Percentiles rank a stretch among this genome's conserved stretches.
Evolutionary conservation across 495 filamentous ascomycete species (phyloP).

Genomic region (Aspergillus taichungensis): DNA sequence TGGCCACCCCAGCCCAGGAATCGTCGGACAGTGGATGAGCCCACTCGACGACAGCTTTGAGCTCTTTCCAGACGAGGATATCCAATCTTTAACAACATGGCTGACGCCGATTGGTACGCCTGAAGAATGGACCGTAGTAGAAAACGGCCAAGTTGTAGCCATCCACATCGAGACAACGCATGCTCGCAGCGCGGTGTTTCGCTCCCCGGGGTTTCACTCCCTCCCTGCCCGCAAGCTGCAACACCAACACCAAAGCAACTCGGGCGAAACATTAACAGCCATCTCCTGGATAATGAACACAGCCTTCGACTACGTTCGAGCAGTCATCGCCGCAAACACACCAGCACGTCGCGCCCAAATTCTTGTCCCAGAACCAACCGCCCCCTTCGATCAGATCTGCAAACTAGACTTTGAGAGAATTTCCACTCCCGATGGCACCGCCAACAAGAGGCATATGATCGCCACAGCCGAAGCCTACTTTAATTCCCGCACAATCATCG

Average conservation of each 20-base stretch:
- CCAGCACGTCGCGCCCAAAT: not conserved
- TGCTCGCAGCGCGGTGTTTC: slow-evolving; percentile 6
- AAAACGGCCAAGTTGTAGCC: slow-evolving; percentile 2
- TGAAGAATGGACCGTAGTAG: not conserved
- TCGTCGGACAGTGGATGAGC: slow-evolving; percentile 11
- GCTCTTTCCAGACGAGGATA: slow-evolving; percentile 4
- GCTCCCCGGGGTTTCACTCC: not conserved
- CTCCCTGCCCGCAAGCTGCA: not conserved
- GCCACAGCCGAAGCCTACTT: slow-evolving; percentile 6
- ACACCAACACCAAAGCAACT: not conserved
- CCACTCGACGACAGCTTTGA: slow-evolving; percentile 6
- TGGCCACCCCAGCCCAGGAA: slow-evolving; percentile 2
- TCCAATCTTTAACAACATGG: slow-evolving; percentile 4
- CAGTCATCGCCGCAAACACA: slow-evolving; percentile 2
- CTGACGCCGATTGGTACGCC: slow-evolving; percentile 1
- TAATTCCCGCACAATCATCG: not conserved
- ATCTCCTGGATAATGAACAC: slow-evolving; percentile 7
- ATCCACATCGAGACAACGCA: slow-evolving; percentile 6
- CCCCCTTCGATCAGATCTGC: slow-evolving; percentile 7
- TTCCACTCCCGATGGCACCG: not conserved
- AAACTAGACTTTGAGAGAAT: slow-evolving; percentile 9
- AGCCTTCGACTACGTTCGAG: slow-evolving; percentile 2
- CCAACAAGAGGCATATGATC: not conserved
- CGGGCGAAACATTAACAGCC: slow-evolving; percentile 6
- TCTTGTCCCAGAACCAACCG: slow-evolving; percentile 1